Evolutionary conservation across 2,329 filamentous ascomycete genomes (phyloP), one percentile per base, ranked within the genome.

Genomic region (Beauveria bassiana): DNA sequence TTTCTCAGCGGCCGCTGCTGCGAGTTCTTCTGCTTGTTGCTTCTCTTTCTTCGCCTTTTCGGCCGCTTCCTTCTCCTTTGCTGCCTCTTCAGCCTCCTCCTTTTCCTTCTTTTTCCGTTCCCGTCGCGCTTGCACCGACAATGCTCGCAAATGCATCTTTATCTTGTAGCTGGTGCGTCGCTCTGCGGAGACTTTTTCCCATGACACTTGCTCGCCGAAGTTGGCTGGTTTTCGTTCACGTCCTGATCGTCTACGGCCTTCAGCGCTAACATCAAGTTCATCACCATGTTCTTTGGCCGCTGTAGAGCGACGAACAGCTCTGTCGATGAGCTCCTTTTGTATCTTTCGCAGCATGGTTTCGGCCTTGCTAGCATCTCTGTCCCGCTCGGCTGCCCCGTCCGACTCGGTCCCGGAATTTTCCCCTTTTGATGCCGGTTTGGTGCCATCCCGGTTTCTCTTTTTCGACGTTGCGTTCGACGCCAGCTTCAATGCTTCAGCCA

Each of bases 261-360:
- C 60, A 12, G 56, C 49, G 40, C 57, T 68, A 64, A 64, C 55
- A 3, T 57, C 54, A 5, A 28, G 16, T 4, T 86, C 86, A 16
- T 61, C 49, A 3, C 28, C 45, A 6, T 51, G 46, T 40, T 61
- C 58, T 18, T 60, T 47, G 26, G 50, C 28, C 38, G 34, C 20
- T 20, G 46, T 59, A n/a, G 58, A 38, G 26, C 58, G 58, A 31
- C 50, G 58, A 46, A 60, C 45, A 34, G 58, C 58, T 24, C 58
- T 53, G 16, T 56, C 53, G 3, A 57, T 57, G 46, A 61, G 60
- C 60, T 57, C 42, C 38, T 61, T 40, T 20, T 61, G 53, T 38
- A 61, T 55, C 20, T 51, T 61, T 49, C 34, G 52, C 10, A 61
- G 53, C 45, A 51, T 56, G 3, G 22, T 46, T 20, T 56, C 60